Evolutionary conservation across 768 basidiomycete species (phyloP).

Genomic region (Russula sp.): DNA sequence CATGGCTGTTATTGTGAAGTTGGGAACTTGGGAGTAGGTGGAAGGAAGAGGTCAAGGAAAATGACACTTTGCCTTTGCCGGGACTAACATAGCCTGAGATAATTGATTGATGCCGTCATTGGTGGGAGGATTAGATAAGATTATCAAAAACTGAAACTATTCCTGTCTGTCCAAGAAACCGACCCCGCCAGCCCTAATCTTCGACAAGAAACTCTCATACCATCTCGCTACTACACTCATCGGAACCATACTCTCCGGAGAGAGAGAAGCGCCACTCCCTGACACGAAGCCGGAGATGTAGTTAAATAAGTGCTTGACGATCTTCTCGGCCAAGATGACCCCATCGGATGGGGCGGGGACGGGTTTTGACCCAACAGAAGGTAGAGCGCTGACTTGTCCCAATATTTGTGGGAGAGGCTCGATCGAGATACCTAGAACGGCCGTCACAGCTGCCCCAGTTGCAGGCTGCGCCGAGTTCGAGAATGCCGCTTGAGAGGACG

Average conservation of each 20-base stretch:
- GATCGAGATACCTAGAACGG: slow-evolving; percentile 71
- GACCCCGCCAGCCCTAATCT: slow-evolving; percentile 50
- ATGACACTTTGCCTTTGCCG: not conserved
- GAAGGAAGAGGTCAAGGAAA: not conserved
- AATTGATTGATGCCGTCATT: not conserved
- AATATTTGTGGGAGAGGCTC: slow-evolving; percentile 64
- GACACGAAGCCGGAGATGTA: slow-evolving; percentile 60
- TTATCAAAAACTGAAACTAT: slow-evolving; percentile 4
- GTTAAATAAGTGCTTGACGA: slow-evolving; percentile 69
- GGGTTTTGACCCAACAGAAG: slow-evolving; percentile 27
- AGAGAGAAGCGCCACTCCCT: slow-evolving; percentile 32
- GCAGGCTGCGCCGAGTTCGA: slow-evolving; percentile 25
- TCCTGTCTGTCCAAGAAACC: slow-evolving; percentile 50
- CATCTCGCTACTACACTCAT: slow-evolving; percentile 58
- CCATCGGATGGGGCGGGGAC: slow-evolving; percentile 36
- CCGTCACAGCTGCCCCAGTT: slow-evolving; percentile 40
- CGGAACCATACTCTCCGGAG: slow-evolving; percentile 49
- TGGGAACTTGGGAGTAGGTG: not conserved
- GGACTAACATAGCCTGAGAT: not conserved
- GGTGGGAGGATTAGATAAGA: slow-evolving; percentile 11
- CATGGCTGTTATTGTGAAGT: slow-evolving; percentile 1
- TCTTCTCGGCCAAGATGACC: slow-evolving; percentile 52
- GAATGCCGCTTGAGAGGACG: slow-evolving; percentile 29
- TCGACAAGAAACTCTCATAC: slow-evolving; percentile 61
- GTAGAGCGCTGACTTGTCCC: slow-evolving; percentile 46